Percentiles rank a stretch among this genome's conserved stretches.
phyloP scores from a whole-genome alignment of 306 rosid species.

The Cicer bijugum region DNA sequence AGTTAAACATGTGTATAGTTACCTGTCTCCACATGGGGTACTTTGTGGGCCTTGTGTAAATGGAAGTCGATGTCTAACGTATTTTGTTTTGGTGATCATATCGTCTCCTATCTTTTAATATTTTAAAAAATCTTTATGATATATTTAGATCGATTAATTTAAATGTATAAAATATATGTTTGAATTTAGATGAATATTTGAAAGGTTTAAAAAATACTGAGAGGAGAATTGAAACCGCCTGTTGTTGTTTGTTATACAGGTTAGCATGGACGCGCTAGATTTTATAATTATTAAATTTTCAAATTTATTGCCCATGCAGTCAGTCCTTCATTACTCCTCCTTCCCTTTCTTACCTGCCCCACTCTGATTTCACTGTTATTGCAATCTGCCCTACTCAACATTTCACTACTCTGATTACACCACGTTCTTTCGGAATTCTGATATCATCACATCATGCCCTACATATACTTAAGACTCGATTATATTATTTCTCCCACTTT shows the following conservation, averaged over 20 bases:
- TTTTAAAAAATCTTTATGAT: too few species aligned
- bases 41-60: slow-evolving; percentile 46
- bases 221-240: too few species aligned
- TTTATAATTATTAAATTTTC: background rate
- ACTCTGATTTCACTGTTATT: slow-evolving; percentile 42
- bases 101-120: too few species aligned
- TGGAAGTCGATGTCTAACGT: slow-evolving; percentile 28
- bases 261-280: slow-evolving; percentile 5
- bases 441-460: slow-evolving; percentile 40
- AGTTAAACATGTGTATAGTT: background rate
- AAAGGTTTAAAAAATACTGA: too few species aligned
- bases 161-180: too few species aligned
- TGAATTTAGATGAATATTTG: too few species aligned
- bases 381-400: slow-evolving; percentile 28
- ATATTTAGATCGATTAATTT: too few species aligned
- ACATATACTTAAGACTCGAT: slow-evolving; percentile 30
- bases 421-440: slow-evolving; percentile 41
- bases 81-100: background rate
- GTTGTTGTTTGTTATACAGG: too few species aligned
- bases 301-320: slow-evolving; percentile 47
- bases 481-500: slow-evolving; percentile 41
- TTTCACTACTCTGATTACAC: slow-evolving; percentile 23
- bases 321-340: slow-evolving; percentile 21
- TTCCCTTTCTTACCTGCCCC: slow-evolving; percentile 34
- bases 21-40: slow-evolving; percentile 33